Base-by-base conservation (phyloP, 2,329 filamentous ascomycete genomes). In the Cytospora mali region DNA sequence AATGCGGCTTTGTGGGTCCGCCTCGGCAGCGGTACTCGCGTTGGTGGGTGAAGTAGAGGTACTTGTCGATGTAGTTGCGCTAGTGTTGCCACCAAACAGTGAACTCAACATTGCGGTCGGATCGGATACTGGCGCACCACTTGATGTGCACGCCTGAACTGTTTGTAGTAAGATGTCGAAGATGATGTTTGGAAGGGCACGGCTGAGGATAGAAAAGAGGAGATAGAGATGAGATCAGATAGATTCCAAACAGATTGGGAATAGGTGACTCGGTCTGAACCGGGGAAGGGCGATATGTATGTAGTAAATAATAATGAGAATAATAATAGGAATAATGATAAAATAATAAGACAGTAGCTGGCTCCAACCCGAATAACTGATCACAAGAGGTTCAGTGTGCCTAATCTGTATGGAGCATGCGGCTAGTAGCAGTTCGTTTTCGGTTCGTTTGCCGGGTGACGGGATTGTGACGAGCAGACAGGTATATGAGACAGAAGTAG, bases 1-100 rank as follows among this genome's bases (percentile, higher is more conserved):
- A 51, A 42, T 57, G 55, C 50, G 58, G 28, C 58, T 23, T 42
- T 54, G 58, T 29, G 58, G 58, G 50, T 46, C 42, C 31, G 46
- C 56, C 50, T 54, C 58, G 58, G 58, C 58, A 54, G 58, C 50
- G 58, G 58, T 51, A 60, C 50, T 60, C 58, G 58, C 58, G 50
- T 53, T 21, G 58, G 28, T 60, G 58, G 58, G 33, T 48, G 21
- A 16, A 42, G 35, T 23, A 42, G 23, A 27, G 9, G 58, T 48
- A 54, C 58, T 54, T 54, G 50, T 9, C 28, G 57, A 52, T 51
- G 57, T 53, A 27, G 52, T 59, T 53, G 52, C 35, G 35, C 58
- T 60, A 60, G 58, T 39, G 50, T 42, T 52, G 58, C 58, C 50
- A 48, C 58, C 53, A 60, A 60, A 60, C 58, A 60, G 50, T 48